Percentiles rank a stretch among this genome's conserved stretches.
Evolutionary conservation across 805 yeast species (phyloP).

Genomic region (Blastobotrys chiropterorum): DNA sequence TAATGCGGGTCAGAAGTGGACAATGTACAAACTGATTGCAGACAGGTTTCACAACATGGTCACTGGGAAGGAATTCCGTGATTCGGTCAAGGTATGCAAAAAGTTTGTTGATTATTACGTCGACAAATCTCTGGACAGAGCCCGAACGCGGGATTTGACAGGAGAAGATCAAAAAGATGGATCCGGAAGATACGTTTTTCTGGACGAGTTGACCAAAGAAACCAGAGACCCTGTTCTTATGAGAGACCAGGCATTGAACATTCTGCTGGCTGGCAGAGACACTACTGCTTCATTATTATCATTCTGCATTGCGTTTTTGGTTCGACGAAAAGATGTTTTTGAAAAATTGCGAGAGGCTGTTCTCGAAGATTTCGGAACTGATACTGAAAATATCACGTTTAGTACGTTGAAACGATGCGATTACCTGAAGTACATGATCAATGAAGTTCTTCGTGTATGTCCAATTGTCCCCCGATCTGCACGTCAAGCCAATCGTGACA

Average conservation of each 20-base stretch:
- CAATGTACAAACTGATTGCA: conserved; percentile 11
- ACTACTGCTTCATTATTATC: conserved; percentile 48
- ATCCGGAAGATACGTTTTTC: conserved; percentile 40
- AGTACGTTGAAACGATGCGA: conserved; percentile 45
- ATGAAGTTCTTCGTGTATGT: conserved; percentile 44
- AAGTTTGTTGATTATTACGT: conserved; percentile 38
- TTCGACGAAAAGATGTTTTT: conserved; percentile 32
- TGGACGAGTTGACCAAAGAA: conserved; percentile 43
- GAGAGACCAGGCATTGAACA: conserved; percentile 45
- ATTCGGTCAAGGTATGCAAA: conserved; percentile 28
- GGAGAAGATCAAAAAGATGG: conserved; percentile 10
- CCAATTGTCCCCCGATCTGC: conserved; percentile 48
- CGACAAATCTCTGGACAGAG: conserved; percentile 30
- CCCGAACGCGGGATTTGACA: conserved; percentile 1
- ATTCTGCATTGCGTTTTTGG: conserved; percentile 40
- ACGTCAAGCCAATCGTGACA: conserved; percentile 41
- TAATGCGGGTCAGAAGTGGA: conserved; percentile 15
- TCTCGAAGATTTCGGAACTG: conserved; percentile 30
- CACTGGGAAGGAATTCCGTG: conserved; percentile 27
- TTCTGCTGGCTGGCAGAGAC: conserved; percentile 49
- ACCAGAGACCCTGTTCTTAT: conserved; percentile 42
- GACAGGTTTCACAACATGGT: conserved; percentile 20
- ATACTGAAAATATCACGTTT: conserved; percentile 30
- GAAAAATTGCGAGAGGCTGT: conserved; percentile 35
- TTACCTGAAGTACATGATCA: conserved; percentile 41